Evolutionary conservation across 257 asterid species (phyloP).

Genomic region (Rauvolfia tetraphylla): DNA sequence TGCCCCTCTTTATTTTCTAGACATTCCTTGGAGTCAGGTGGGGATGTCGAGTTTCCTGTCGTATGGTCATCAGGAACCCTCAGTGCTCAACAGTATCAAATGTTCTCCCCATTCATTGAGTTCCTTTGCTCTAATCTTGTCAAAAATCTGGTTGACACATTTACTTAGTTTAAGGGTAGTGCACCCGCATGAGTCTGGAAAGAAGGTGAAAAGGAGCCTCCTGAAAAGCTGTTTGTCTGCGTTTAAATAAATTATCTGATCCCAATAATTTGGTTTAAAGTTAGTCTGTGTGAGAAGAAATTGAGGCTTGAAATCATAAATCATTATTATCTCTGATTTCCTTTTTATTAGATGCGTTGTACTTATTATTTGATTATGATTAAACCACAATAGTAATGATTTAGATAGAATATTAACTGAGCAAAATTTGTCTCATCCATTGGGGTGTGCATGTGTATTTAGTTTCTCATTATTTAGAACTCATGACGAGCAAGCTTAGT

Average conservation of each 20-base stretch:
- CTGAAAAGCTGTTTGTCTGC: constrained; percentile 23
- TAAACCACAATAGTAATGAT: not conserved
- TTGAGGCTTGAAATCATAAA: constrained; percentile 19
- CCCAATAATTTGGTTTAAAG: constrained; percentile 19
- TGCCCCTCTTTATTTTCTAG: constrained; percentile 11
- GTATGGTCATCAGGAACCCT: constrained; percentile 29
- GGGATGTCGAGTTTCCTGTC: constrained; percentile 32
- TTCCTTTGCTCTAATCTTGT: constrained; percentile 28
- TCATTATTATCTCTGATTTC: constrained; percentile 16
- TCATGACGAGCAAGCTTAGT: no score
- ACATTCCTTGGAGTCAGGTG: constrained; percentile 21
- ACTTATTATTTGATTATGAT: not conserved
- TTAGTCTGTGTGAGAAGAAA: constrained; percentile 13
- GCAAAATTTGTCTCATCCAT: no score
- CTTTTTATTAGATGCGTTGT: not conserved
- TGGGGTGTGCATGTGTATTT: no score
- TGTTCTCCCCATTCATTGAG: constrained; percentile 21
- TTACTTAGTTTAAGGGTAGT: constrained; percentile 29
- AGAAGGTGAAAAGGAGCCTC: constrained; percentile 23
- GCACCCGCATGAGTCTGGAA: constrained; percentile 24
- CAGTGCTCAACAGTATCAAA: constrained; percentile 37
- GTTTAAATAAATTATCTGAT: constrained; percentile 10
- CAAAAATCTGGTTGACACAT: constrained; percentile 36
- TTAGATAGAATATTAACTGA: not conserved
- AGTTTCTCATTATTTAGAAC: no score